Evolutionary conservation across 1,284 basidiomycete species (phyloP).

Genomic region (Moesziomyces sp.): DNA sequence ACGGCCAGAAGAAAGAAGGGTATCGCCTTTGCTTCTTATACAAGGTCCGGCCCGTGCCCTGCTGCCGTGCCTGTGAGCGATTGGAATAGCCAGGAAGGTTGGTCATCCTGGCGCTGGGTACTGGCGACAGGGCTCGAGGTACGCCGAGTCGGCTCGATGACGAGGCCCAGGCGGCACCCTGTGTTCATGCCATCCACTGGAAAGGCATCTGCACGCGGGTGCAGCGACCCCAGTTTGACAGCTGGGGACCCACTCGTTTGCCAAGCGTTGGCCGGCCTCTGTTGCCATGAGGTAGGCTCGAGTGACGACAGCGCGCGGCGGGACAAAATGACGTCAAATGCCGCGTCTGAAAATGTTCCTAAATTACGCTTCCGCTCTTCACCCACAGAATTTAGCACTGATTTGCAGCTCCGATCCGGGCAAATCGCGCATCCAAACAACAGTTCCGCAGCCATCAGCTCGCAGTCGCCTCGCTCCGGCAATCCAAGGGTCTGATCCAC

Average conservation of each 20-base stretch:
- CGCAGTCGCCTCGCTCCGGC: background rate
- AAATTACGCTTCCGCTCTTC: background rate
- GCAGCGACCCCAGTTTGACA: background rate
- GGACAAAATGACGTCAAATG: slow-evolving; percentile 6
- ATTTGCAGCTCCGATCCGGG: slow-evolving; percentile 2
- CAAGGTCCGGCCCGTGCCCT: background rate
- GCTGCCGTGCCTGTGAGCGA: too few relatives aligned
- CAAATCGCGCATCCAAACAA: background rate
- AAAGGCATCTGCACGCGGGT: background rate
- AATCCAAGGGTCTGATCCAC: background rate
- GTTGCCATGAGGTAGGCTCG: background rate
- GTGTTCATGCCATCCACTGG: background rate
- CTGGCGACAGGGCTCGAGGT: too few relatives aligned
- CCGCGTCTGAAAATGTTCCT: slow-evolving; percentile 1
- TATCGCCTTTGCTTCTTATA: background rate
- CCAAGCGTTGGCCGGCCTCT: background rate
- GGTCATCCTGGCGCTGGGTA: background rate
- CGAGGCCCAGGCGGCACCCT: background rate
- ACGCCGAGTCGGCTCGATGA: background rate
- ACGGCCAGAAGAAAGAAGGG: background rate
- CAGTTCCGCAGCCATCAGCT: background rate
- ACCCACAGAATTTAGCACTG: background rate
- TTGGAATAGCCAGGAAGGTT: background rate
- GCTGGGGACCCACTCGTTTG: too few relatives aligned
- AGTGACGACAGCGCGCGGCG: background rate